phyloP scores from a whole-genome alignment of 305 asterid species.

The Rubia balearica region DNA sequence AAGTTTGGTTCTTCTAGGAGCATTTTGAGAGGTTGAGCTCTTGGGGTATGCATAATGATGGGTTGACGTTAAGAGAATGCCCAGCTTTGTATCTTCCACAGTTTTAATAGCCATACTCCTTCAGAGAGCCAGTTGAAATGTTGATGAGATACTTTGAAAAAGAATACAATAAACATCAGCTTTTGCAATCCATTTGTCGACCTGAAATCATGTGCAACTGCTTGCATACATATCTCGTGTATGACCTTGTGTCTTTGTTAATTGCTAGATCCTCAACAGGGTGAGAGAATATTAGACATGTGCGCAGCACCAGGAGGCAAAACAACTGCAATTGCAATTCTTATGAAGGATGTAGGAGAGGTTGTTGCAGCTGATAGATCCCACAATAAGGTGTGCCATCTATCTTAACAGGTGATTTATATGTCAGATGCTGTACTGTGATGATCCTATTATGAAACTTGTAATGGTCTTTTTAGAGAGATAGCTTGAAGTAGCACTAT shows the following conservation, averaged over 20 bases:
- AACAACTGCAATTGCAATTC: constrained; percentile 91
- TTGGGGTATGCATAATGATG: background rate
- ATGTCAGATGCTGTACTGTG: background rate
- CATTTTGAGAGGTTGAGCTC: background rate
- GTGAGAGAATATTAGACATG: constrained; percentile 89
- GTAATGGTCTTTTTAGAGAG: background rate
- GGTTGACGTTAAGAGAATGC: background rate
- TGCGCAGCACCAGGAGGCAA: constrained; percentile 99
- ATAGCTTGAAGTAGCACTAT: background rate
- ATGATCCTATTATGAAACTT: constrained; percentile 2
- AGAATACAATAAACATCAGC: background rate
- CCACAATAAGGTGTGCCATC: constrained; percentile 94
- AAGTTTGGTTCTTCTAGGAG: background rate
- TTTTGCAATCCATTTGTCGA: background rate
- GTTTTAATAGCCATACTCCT: background rate
- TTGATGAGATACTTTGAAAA: background rate
- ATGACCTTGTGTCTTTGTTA: constrained; percentile 9
- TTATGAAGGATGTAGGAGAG: constrained; percentile 92
- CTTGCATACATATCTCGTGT: background rate
- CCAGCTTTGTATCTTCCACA: background rate
- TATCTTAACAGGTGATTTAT: constrained; percentile 16
- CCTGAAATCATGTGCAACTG: background rate
- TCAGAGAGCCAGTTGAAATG: background rate
- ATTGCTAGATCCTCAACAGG: constrained; percentile 74
- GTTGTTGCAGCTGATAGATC: constrained; percentile 87